Evolutionary conservation across 805 yeast species (phyloP).

Genomic region (Ogataea siamensis): DNA sequence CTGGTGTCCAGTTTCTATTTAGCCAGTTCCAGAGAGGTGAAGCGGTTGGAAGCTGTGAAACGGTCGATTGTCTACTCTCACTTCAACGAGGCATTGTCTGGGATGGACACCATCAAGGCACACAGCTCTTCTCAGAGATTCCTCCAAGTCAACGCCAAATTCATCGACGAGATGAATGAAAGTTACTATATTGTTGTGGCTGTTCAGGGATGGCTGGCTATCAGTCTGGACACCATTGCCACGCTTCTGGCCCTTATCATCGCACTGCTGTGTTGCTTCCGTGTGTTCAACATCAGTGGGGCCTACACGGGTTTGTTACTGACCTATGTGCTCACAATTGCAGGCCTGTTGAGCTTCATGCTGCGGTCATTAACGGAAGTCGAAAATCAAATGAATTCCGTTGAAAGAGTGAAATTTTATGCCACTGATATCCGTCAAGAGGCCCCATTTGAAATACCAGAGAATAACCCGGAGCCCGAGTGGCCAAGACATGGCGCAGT

Average conservation of each 20-base stretch:
- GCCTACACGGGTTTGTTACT: conserved; percentile 62
- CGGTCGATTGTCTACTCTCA: conserved; percentile 70
- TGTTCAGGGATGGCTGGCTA: conserved; percentile 63
- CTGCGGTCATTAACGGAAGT: conserved; percentile 61
- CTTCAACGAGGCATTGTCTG: conserved; percentile 66
- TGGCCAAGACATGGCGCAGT: conserved; percentile 55
- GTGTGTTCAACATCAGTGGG: conserved; percentile 55
- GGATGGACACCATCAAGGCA: conserved; percentile 63
- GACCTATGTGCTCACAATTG: conserved; percentile 56
- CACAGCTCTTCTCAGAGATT: conserved; percentile 46
- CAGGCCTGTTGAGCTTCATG: conserved; percentile 53
- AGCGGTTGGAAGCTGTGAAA: conserved; percentile 69
- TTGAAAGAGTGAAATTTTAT: conserved; percentile 68
- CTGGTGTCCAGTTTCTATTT: conserved; percentile 57
- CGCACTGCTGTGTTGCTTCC: conserved; percentile 56
- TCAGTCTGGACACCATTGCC: conserved; percentile 50
- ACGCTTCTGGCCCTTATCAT: conserved; percentile 46
- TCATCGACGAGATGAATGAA: conserved; percentile 63
- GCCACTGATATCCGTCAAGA: conserved; percentile 64
- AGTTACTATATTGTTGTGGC: conserved; percentile 58
- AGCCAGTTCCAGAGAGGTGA: conserved; percentile 71
- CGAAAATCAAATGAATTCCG: conserved; percentile 80
- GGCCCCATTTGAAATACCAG: conserved; percentile 53
- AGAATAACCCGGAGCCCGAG: conserved; percentile 38
- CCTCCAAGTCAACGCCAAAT: conserved; percentile 40